phyloP scores from a whole-genome alignment of 148 eudicot genomes.

The Spergularia bocconei region DNA sequence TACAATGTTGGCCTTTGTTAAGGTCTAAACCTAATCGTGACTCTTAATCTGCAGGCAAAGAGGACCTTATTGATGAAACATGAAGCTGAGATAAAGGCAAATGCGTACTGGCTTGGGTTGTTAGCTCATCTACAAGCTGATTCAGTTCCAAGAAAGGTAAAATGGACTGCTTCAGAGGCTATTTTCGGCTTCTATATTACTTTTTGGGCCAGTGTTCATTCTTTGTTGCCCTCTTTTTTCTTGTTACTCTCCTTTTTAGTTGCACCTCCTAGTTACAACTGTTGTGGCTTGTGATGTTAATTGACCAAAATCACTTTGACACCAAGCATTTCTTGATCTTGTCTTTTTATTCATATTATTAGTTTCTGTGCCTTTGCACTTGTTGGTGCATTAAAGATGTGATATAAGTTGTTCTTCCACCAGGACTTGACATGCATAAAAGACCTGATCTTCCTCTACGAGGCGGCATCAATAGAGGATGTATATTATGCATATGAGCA shows the following conservation, averaged over 20 bases:
- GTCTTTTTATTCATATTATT: not conserved
- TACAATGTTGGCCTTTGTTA: not conserved
- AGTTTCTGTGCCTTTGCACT: constrained; percentile 6
- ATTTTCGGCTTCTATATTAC: not conserved
- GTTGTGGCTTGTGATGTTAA: too few relatives aligned
- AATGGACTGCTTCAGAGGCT: not conserved
- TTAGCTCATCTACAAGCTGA: constrained; percentile 88
- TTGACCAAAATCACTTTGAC: too few relatives aligned
- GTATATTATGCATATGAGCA: constrained; percentile 81
- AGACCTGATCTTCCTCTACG: constrained; percentile 73
- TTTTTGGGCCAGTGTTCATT: not conserved
- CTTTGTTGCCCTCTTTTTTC: not conserved
- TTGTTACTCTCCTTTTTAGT: not conserved
- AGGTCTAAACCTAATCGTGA: not conserved
- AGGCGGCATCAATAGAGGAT: constrained; percentile 70
- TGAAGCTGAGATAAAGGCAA: constrained; percentile 95
- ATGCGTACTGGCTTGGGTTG: constrained; percentile 96
- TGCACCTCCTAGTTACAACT: not conserved
- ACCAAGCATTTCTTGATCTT: not conserved
- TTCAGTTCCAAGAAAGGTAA: constrained; percentile 89
- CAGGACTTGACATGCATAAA: constrained; percentile 93
- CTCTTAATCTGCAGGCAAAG: constrained; percentile 56
- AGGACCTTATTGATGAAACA: constrained; percentile 92
- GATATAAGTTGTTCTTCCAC: constrained; percentile 11
- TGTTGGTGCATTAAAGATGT: not conserved